phyloP scores from a whole-genome alignment of 202 grass and related monocot genomes.

The Zizania palustris region DNA sequence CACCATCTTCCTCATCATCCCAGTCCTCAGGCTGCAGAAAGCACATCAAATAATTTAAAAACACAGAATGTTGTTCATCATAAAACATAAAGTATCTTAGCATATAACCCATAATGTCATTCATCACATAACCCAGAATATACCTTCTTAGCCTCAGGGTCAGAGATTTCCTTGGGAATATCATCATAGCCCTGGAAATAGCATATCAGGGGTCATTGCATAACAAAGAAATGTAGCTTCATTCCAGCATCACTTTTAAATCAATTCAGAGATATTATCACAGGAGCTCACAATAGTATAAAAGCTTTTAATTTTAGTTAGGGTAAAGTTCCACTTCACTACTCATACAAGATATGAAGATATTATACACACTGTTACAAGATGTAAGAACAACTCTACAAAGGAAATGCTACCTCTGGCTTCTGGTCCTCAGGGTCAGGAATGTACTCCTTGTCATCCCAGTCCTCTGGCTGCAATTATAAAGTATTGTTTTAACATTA shows the following conservation, averaged over 20 bases:
- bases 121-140: too few species aligned
- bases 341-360: neutral
- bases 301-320: neutral
- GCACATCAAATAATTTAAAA: neutral
- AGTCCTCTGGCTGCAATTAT: slow-evolving; percentile 74
- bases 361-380: neutral
- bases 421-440: slow-evolving; percentile 84
- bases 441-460: slow-evolving; percentile 89
- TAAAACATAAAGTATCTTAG: neutral
- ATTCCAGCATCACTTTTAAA: neutral
- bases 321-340: neutral
- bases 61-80: neutral
- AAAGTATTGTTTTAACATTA: slow-evolving; percentile 18
- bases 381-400: neutral
- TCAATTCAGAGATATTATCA: neutral
- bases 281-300: neutral
- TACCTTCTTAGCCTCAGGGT: slow-evolving; percentile 81
- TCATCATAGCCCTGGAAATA: slow-evolving; percentile 76
- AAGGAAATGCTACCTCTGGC: slow-evolving; percentile 60
- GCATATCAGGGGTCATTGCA: neutral
- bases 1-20: slow-evolving; percentile 91
- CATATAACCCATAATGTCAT: neutral
- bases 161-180: slow-evolving; percentile 74
- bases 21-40: slow-evolving; percentile 76
- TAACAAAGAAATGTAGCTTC: neutral